A percentile compares a stretch with the other conserved stretches of the same genome.
These are phyloP conservation scores for Sarocladium brachiariae DNA, from an alignment of 2,329 filamentous ascomycete species.

Conservation along the genomic window DNA sequence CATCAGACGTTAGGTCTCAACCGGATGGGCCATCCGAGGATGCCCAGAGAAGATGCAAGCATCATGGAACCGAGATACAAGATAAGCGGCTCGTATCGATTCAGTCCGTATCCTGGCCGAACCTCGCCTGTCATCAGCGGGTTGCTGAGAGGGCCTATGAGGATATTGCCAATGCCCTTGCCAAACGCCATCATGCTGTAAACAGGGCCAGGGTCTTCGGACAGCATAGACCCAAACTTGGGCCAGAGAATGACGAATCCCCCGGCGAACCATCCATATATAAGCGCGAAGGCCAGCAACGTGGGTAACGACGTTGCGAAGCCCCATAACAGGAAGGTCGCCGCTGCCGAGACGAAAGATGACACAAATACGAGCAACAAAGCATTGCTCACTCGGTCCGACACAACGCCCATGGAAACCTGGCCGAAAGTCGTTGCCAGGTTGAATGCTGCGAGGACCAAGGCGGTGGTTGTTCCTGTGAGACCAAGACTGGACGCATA, in stretches of 20 bases:
- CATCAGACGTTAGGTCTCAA: not conserved
- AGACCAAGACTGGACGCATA: slow-evolving; percentile 36
- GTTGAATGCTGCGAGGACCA: slow-evolving; percentile 44
- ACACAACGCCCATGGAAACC: slow-evolving; percentile 37
- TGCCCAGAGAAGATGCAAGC: slow-evolving; percentile 8
- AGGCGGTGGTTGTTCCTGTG: slow-evolving; percentile 33
- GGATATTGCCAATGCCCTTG: slow-evolving; percentile 22
- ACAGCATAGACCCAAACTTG: slow-evolving; percentile 20
- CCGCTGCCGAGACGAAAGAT: slow-evolving; percentile 38
- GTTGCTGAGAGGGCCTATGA: slow-evolving; percentile 19
- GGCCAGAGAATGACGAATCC: slow-evolving; percentile 20
- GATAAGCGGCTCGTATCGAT: slow-evolving; percentile 5
- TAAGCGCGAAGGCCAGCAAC: slow-evolving; percentile 42
- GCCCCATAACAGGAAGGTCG: slow-evolving; percentile 49
- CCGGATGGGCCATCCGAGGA: slow-evolving; percentile 9
- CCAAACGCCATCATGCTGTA: slow-evolving; percentile 23
- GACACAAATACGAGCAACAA: slow-evolving; percentile 35
- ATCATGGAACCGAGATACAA: slow-evolving; percentile 9
- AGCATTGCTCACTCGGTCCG: slow-evolving; percentile 37
- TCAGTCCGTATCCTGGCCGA: slow-evolving; percentile 4
- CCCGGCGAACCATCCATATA: slow-evolving; percentile 52
- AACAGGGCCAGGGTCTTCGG: slow-evolving; percentile 20
- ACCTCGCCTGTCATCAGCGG: slow-evolving; percentile 13
- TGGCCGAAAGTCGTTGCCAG: slow-evolving; percentile 38
- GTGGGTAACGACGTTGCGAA: slow-evolving; percentile 35